Percentiles rank a stretch among this genome's conserved stretches.
Conservation (phyloP, 352 stramenopile genomes). For the Pythium dissimile region DNA sequence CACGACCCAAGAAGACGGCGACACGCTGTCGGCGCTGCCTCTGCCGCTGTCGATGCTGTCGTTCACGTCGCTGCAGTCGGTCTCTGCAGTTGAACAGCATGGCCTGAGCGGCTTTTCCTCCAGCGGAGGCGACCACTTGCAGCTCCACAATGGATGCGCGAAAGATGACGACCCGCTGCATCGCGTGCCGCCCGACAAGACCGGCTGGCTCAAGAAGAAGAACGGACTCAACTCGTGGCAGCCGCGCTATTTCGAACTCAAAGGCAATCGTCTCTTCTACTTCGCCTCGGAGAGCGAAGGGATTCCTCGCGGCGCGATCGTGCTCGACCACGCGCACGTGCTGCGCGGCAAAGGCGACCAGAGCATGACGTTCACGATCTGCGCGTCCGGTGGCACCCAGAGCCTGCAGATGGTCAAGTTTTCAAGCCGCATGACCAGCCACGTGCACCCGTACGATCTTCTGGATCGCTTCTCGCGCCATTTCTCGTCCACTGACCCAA, state of each 20-base stretch:
- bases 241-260: conserved; percentile 76
- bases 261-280: conserved; percentile 78
- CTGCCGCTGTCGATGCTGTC: conserved; percentile 65
- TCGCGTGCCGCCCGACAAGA: conserved; percentile 49
- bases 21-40: conserved; percentile 38
- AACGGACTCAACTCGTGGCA: conserved; percentile 78
- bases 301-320: conserved; percentile 63
- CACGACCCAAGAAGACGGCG: conserved; percentile 22
- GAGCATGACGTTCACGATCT: conserved; percentile 67
- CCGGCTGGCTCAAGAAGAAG: conserved; percentile 78
- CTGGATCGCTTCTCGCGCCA: not conserved
- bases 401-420: conserved; percentile 74
- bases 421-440: conserved; percentile 57
- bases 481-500: not conserved
- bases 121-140: conserved; percentile 16
- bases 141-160: conserved; percentile 18
- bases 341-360: conserved; percentile 57
- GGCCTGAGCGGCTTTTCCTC: conserved; percentile 17
- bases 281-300: conserved; percentile 71
- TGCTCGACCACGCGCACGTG: conserved; percentile 68
- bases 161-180: conserved; percentile 25
- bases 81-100: conserved; percentile 18
- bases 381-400: conserved; percentile 49
- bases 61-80: conserved; percentile 36
- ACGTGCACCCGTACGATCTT: conserved; percentile 57